Evolutionary conservation across 768 basidiomycete species (phyloP), one percentile per base, ranked within the genome.

Genomic region (Boletus pseudo-olivaceus): DNA sequence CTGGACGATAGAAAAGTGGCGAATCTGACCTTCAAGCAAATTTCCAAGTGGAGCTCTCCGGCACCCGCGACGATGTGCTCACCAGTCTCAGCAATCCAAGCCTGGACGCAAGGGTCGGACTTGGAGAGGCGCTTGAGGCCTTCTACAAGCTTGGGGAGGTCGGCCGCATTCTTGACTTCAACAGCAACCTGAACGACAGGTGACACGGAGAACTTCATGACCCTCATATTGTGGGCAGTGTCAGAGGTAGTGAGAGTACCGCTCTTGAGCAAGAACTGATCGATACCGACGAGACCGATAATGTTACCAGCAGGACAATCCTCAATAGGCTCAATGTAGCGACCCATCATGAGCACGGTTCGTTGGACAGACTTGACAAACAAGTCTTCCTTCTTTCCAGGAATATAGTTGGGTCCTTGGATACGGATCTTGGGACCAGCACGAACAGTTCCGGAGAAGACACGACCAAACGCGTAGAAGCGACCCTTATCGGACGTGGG

Each of bases 171-270:
- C 88, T 98, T 98, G 76, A 98, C 97, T 76, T 99, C 97, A 65
- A 99, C 97, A 61, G 97, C 93, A 68, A 98, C 93, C 72, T 86
- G 97, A 42, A 99, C 97, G 80, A 99, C 97, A 63, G 97, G 97
- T 30, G 97, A 98, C 53, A 99, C 97, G 73, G 95, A 98, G 84
- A 98, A 98, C 78, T 90, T 93, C 97, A 99, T 99, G 75, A 99
- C 94, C 79, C 80, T 93, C 94, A 99, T 97, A 82, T 99, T 99
- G 82, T 99, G 97, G 48, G 97, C 97, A 49, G 94, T 97, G 78
- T 98, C 97, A 46, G 93, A 93, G 56, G 91, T 85, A 56, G 97
- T 99, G 69, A 99, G 84, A 58, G 97, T 99, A 73, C 97, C 97
- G 63, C 85, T 93, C 86, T 99, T 99, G 73, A 99, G 88, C 78